Conservation (phyloP, 768 basidiomycete species). For the Termitomyces sp. region DNA sequence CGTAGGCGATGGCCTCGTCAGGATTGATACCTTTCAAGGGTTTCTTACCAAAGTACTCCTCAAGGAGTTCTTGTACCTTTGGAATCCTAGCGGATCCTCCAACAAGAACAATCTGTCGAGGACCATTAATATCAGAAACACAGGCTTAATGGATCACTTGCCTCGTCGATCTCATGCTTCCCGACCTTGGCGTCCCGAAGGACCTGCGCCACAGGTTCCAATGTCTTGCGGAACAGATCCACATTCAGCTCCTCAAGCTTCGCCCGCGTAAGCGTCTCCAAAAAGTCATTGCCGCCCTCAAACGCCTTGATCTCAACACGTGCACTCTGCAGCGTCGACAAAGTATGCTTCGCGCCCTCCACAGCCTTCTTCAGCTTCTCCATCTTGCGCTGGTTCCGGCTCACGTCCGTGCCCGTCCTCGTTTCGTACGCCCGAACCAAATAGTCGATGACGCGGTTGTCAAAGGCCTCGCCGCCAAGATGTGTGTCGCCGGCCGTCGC, state of each 20-base stretch:
- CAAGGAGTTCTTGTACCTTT: conserved; percentile 59
- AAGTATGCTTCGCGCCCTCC: not conserved
- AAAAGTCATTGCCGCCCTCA: not conserved
- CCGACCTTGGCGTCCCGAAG: not conserved
- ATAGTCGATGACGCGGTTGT: conserved; percentile 70
- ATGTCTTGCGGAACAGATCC: not conserved
- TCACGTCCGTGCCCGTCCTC: not conserved
- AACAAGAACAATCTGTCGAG: conserved; percentile 36
- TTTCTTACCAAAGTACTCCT: conserved; percentile 65
- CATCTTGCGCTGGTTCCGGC: not conserved
- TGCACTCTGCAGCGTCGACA: too few relatives aligned
- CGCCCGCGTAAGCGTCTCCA: not conserved
- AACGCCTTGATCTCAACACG: not conserved
- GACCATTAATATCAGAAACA: not conserved
- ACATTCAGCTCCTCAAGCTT: not conserved
- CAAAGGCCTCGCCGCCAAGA: conserved; percentile 66
- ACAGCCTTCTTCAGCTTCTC: not conserved
- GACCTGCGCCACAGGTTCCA: not conserved
- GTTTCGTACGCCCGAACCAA: conserved; percentile 46
- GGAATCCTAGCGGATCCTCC: conserved; percentile 74
- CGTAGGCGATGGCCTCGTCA: conserved; percentile 71
- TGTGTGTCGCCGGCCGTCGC: conserved; percentile 71
- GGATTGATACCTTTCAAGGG: conserved; percentile 65
- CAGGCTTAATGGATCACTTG: not conserved
- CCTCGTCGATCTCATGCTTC: not conserved